These are phyloP conservation scores for Lachnellula subtilissima DNA, from an alignment of 2,329 filamentous ascomycete genomes.

Conservation along the genomic window DNA sequence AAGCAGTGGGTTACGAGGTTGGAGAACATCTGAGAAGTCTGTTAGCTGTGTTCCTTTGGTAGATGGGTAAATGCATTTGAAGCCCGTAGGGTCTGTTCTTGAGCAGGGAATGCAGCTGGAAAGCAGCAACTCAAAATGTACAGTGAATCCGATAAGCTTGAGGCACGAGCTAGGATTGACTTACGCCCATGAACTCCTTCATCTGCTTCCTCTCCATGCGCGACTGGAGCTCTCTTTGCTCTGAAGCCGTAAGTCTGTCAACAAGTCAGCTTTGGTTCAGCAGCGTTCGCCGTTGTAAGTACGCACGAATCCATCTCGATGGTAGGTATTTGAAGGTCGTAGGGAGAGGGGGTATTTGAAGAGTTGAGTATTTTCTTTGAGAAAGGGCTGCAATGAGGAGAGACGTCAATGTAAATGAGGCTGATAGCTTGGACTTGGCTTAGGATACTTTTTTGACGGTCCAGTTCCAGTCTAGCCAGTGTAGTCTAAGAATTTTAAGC, in stretches of 20 bases:
- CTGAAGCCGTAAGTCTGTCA: constrained; percentile 41
- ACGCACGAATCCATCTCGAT: constrained; percentile 40
- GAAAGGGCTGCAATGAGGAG: not conserved
- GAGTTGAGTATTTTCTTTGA: not conserved
- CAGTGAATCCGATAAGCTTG: too few relatives aligned
- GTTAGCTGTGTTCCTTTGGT: constrained; percentile 11
- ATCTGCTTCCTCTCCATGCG: constrained; percentile 98
- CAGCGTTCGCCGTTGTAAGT: not conserved
- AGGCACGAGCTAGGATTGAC: constrained; percentile 33
- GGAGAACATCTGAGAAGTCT: constrained; percentile 46
- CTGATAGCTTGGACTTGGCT: constrained; percentile 1
- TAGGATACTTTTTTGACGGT: not conserved
- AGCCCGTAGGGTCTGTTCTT: too few relatives aligned
- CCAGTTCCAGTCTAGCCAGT: too few relatives aligned
- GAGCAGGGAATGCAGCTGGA: too few relatives aligned
- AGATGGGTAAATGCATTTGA: not conserved
- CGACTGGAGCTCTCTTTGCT: constrained; percentile 88
- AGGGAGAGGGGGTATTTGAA: not conserved
- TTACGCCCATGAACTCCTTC: constrained; percentile 96
- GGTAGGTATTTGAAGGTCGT: constrained; percentile 10
- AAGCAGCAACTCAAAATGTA: too few relatives aligned
- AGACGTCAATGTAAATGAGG: not conserved
- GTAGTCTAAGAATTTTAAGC: too few relatives aligned
- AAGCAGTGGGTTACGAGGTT: constrained; percentile 86
- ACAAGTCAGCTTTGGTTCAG: constrained; percentile 8